Evolutionary conservation across 208 protist species (phyloP).

Genomic region (Novymonas esmeraldas): DNA sequence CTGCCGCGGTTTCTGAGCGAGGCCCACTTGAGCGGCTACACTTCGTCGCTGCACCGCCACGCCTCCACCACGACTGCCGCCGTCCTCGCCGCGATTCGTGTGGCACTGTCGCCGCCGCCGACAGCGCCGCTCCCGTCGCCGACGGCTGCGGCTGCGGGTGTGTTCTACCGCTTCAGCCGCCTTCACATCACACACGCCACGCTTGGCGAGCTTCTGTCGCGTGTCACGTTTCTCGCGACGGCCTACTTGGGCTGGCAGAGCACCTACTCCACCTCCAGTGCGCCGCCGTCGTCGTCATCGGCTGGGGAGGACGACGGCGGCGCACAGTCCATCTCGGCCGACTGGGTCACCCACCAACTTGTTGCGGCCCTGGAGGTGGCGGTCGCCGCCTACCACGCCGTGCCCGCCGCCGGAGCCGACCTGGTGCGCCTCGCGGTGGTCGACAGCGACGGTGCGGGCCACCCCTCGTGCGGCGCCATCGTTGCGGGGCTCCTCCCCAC

Average conservation of each 20-base stretch:
- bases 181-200: constrained; percentile 67
- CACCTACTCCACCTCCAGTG: constrained; percentile 22
- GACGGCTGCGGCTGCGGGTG: neutral
- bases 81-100: constrained; percentile 28
- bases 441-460: constrained; percentile 4
- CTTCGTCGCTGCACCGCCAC: constrained; percentile 38
- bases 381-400: constrained; percentile 69
- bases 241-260: constrained; percentile 65
- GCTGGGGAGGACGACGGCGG: neutral
- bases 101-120: constrained; percentile 17
- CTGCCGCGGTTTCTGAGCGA: constrained; percentile 62
- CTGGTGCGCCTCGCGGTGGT: constrained; percentile 31
- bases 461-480: constrained; percentile 33
- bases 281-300: neutral
- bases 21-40: constrained; percentile 59
- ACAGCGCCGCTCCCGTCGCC: too few relatives aligned
- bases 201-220: constrained; percentile 52
- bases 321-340: constrained; percentile 4
- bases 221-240: constrained; percentile 56
- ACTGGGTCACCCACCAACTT: constrained; percentile 31
- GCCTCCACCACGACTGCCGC: constrained; percentile 25
- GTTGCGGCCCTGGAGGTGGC: constrained; percentile 49
- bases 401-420: constrained; percentile 58
- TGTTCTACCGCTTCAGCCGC: constrained; percentile 69
- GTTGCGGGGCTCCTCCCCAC: constrained; percentile 45